phyloP scores from a whole-genome alignment of 2,329 filamentous ascomycete genomes.

The Fonsecaea erecta region DNA sequence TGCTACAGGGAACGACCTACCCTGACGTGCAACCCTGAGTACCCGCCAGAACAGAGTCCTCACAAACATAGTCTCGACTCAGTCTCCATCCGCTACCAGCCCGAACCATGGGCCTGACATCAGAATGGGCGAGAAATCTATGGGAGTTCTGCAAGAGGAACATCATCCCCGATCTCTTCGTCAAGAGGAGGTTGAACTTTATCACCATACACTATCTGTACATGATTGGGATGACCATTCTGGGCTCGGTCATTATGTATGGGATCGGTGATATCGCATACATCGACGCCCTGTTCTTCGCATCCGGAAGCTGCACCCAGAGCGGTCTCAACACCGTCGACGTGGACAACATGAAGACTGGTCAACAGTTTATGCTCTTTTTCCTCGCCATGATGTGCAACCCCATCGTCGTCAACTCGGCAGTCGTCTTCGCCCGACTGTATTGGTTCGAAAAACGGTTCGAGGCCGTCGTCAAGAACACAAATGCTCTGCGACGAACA shows the following conservation, averaged over 20 bases:
- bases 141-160: slow-evolving; percentile 41
- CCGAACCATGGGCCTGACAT: neutral
- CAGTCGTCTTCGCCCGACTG: slow-evolving; percentile 86
- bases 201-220: slow-evolving; percentile 67
- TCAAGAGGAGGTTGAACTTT: slow-evolving; percentile 49
- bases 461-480: slow-evolving; percentile 77
- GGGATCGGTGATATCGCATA: slow-evolving; percentile 69
- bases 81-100: neutral
- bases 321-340: slow-evolving; percentile 83
- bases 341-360: slow-evolving; percentile 69
- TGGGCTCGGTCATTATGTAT: slow-evolving; percentile 79
- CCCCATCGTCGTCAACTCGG: slow-evolving; percentile 81
- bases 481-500: slow-evolving; percentile 68
- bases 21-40: neutral
- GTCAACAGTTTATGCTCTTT: slow-evolving; percentile 75
- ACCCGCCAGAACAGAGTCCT: neutral
- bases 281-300: slow-evolving; percentile 87
- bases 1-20: neutral
- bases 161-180: slow-evolving; percentile 46
- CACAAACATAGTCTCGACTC: neutral
- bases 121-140: slow-evolving; percentile 7
- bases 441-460: slow-evolving; percentile 99
- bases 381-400: slow-evolving; percentile 74
- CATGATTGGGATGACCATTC: slow-evolving; percentile 72
- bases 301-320: slow-evolving; percentile 85